phyloP scores from a whole-genome alignment of 352 stramenopile genomes.

The Aphanomyces cochlioides region DNA sequence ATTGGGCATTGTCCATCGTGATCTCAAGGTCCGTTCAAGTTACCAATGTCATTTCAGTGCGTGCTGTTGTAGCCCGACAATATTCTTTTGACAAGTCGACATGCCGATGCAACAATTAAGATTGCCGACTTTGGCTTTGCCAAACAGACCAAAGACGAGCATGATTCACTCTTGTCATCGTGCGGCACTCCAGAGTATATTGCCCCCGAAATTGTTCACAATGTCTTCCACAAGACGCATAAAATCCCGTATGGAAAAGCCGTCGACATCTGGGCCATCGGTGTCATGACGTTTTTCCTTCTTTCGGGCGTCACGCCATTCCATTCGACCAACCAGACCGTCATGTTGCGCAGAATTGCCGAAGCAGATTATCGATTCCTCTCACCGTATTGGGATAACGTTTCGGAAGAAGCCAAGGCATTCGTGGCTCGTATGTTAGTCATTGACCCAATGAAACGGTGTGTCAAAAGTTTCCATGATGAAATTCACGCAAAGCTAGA shows the following conservation, averaged over 20 bases:
- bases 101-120: constrained; percentile 75
- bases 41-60: background rate
- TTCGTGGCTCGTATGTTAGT: constrained; percentile 85
- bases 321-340: constrained; percentile 91
- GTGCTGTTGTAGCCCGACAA: constrained; percentile 77
- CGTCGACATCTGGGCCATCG: constrained; percentile 83
- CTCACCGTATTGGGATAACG: constrained; percentile 86
- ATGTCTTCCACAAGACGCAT: constrained; percentile 34
- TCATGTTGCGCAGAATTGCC: constrained; percentile 88
- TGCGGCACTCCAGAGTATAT: constrained; percentile 79
- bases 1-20: constrained; percentile 73
- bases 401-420: constrained; percentile 86
- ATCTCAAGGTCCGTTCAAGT: constrained; percentile 46
- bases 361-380: constrained; percentile 83
- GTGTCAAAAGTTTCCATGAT: constrained; percentile 23
- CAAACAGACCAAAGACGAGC: constrained; percentile 65
- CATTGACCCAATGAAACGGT: constrained; percentile 70
- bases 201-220: constrained; percentile 78
- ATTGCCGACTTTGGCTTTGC: constrained; percentile 92
- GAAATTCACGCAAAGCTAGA: constrained; percentile 23
- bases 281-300: constrained; percentile 88
- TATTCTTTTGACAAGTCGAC: constrained; percentile 74
- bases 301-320: constrained; percentile 78
- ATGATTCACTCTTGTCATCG: constrained; percentile 48
- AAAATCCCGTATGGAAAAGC: constrained; percentile 68